Base-by-base conservation (phyloP, 2,329 filamentous ascomycete species). In the Orbilia javanica region DNA sequence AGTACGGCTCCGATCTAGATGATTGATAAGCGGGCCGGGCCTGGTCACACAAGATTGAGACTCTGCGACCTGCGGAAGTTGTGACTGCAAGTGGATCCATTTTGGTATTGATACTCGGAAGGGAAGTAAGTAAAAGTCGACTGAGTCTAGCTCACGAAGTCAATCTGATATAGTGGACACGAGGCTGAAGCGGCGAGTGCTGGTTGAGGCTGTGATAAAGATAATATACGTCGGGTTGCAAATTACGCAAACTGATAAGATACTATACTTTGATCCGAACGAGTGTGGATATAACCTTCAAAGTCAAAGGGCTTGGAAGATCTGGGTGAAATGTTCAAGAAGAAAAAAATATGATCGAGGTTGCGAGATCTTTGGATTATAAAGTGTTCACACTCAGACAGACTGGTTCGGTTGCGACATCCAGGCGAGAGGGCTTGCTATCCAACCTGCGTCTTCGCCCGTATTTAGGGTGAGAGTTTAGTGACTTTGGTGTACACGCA, bases 21-120 rank as follows among this genome's bases (percentile, higher is more conserved):
- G 62, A 48, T 44, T 70, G 44, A 62, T 72, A 63, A 44, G 57
- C 50, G 22, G 65, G 34, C 50, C 62, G 44, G 8, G 39, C 44
- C 53, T 67, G 67, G 34, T 80, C 81, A 52, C 81, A 82, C 69
- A 82, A 73, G 36, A 82, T 79, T 15, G 81, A 82, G 70, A 82
- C 81, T 71, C 81, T 80, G 69, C 81, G 80, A 36, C 81, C 81
- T 11, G 79, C 79, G 65, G 79, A 82, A 63, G 79, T 82, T 77
- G 77, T 81, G 68, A 82, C 75, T 57, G 79, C 80, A 72, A 80
- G 81, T 79, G 81, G 79, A 62, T 79, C 71, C 81, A 82, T 81
- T 73, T 70, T 62, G 67, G 27, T 72, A n/a, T 34, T 60, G 55
- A 42, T 60, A 42, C 34, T 42, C 55, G 55, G 55, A 60, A 60